phyloP scores from a whole-genome alignment of 306 rosid species.

The Acacia melanoxylon region DNA sequence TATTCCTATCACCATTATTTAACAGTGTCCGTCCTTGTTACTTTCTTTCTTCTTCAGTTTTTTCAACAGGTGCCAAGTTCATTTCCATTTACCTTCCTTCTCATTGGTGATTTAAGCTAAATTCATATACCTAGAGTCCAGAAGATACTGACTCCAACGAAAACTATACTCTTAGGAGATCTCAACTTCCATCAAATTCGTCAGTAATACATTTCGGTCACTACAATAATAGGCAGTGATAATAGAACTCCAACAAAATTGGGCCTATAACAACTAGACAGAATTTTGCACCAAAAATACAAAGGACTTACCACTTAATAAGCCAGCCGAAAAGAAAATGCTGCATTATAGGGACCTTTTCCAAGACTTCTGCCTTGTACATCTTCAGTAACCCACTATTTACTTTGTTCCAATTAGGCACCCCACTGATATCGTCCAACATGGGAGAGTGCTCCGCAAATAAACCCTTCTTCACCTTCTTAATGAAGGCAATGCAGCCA shows the following conservation, averaged over 20 bases:
- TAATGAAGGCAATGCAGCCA: slow-evolving; percentile 65
- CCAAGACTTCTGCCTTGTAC: slow-evolving; percentile 97
- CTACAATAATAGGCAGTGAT: not conserved
- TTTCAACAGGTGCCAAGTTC: not conserved
- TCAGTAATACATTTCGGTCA: not conserved
- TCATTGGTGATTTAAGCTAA: slow-evolving; percentile 8
- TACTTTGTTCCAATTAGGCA: slow-evolving; percentile 91
- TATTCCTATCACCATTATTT: not conserved
- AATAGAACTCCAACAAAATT: not conserved
- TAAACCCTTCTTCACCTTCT: slow-evolving; percentile 92
- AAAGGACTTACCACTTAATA: slow-evolving; percentile 64
- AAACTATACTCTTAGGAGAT: not conserved
- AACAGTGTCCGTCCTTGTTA: not conserved
- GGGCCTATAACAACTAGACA: not conserved
- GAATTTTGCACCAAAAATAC: not conserved
- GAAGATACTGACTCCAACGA: not conserved
- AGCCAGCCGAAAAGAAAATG: slow-evolving; percentile 94
- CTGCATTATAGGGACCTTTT: slow-evolving; percentile 98
- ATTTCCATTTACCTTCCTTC: not conserved
- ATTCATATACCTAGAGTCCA: not conserved
- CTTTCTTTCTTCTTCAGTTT: not conserved
- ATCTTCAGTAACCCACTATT: slow-evolving; percentile 92
- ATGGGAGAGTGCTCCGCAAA: slow-evolving; percentile 97
- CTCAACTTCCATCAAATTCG: not conserved
- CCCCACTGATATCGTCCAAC: slow-evolving; percentile 97